These are phyloP conservation scores for Hericium alpestre DNA, from an alignment of 768 basidiomycete species.

Conservation along the genomic window DNA sequence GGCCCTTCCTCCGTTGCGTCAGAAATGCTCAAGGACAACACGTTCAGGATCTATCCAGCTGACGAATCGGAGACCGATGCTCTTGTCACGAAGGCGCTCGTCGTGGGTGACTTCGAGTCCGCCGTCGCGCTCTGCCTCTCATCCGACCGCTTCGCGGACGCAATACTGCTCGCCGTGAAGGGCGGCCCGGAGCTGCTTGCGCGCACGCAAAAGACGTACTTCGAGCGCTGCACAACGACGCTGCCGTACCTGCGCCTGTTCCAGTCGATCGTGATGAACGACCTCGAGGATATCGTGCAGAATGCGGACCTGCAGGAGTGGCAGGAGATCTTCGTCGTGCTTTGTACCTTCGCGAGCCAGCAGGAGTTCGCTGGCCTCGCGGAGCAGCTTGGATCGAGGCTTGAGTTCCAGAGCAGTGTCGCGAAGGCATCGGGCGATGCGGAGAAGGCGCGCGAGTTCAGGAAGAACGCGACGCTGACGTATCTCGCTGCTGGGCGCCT, in stretches of 20 bases:
- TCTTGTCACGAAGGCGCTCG: constrained; percentile 84
- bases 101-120: constrained; percentile 89
- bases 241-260: constrained; percentile 87
- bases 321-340: constrained; percentile 92
- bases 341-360: constrained; percentile 83
- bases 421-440: constrained; percentile 37
- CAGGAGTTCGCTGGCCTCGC: constrained; percentile 83
- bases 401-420: constrained; percentile 76
- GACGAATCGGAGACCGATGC: constrained; percentile 83
- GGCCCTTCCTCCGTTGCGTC: constrained; percentile 74
- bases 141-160: constrained; percentile 85
- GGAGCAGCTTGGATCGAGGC: constrained; percentile 82
- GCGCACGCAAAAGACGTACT: constrained; percentile 88
- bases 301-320: constrained; percentile 92
- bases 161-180: constrained; percentile 84
- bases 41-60: constrained; percentile 82
- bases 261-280: constrained; percentile 88
- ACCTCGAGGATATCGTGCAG: constrained; percentile 88
- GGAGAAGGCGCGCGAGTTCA: constrained; percentile 28
- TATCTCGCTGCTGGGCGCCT: constrained; percentile 87
- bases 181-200: constrained; percentile 82
- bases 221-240: constrained; percentile 64
- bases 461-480: constrained; percentile 85
- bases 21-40: constrained; percentile 63
- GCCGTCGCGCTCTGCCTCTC: constrained; percentile 89